Base-by-base conservation (phyloP, 1,284 basidiomycete species). In the Exsudoporus floridanus region DNA sequence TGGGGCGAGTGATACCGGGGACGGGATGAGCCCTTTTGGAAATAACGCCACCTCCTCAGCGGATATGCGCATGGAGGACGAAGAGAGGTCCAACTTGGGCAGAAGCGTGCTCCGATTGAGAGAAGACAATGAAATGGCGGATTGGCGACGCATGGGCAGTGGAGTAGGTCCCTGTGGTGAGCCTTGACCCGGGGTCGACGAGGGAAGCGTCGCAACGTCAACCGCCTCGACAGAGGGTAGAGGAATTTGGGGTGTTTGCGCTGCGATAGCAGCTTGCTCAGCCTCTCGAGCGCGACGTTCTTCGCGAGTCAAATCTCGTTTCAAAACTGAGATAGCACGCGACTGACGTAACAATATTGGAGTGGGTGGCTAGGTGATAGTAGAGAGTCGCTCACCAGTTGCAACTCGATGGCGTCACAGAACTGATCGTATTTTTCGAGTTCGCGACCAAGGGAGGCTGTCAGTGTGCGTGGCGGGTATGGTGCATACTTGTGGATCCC, bases 1-100 rank as follows among this genome's bases (percentile, higher is more conserved):
- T 0, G 89, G 89, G 2, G 87, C 88, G 28, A 91, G 77, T 5
- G 84, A 87, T 14, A 90, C 86, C 16, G 88, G 88, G 1, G 88
- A 90, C 6, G 84, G 79, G 44, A 87, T 47, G 36, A 72, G 72
- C 2, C 83, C 83, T 55, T 75, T 79, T 5, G 76, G 67, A 58
- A 80, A 79, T 34, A 82, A 67, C n/a, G 77, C 70, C 5, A 74
- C 74, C 58, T 88, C 86, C 39, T 86, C 83, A 1, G 83, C 74
- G 21, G 77, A 73, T 27, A 88, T 75, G 46, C 81, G 80, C 52
- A 88, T 73, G 16, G 82, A 73, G n/a, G 81, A 70, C 1, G 84
- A 75, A 16, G 88, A 87, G 7, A 90, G 75, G 63, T 91, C 88
- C 21, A 90, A 79, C 61, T 89, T 89, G 52, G 80, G 79, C 30